These are phyloP conservation scores for Euphrasia confusa DNA, from an alignment of 257 asterid species.

Conservation along the genomic window DNA sequence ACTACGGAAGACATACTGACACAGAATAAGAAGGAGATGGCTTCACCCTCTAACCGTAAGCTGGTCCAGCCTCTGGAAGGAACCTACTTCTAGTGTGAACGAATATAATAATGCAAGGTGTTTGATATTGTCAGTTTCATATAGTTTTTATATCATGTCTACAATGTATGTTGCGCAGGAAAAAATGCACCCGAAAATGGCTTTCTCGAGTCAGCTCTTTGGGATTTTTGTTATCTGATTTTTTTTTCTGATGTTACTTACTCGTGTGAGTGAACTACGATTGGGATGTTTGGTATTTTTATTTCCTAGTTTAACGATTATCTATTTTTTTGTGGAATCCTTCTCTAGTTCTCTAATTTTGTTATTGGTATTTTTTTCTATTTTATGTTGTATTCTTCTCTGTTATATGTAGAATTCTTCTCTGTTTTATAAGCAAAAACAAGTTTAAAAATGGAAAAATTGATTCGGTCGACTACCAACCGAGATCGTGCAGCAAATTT, in stretches of 20 bases:
- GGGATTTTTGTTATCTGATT: not conserved
- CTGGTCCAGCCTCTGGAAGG: constrained; percentile 78
- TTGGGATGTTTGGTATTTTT: constrained; percentile 20
- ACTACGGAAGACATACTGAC: constrained; percentile 43
- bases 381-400: too few relatives aligned
- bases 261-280: constrained; percentile 20
- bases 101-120: too few relatives aligned
- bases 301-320: too few relatives aligned
- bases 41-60: constrained; percentile 36
- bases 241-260: not conserved
- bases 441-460: too few relatives aligned
- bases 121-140: constrained; percentile 10
- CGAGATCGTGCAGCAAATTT: too few relatives aligned
- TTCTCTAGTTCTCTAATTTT: too few relatives aligned
- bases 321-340: too few relatives aligned
- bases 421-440: too few relatives aligned
- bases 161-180: constrained; percentile 26
- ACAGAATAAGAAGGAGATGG: constrained; percentile 38
- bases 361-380: too few relatives aligned
- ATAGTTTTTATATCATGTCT: constrained; percentile 2
- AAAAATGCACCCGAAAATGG: not conserved
- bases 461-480: too few relatives aligned
- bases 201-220: constrained; percentile 13
- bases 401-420: too few relatives aligned
- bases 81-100: constrained; percentile 55